phyloP scores from a whole-genome alignment of 2,329 filamentous ascomycete species.

The Chaetomium globosum region DNA sequence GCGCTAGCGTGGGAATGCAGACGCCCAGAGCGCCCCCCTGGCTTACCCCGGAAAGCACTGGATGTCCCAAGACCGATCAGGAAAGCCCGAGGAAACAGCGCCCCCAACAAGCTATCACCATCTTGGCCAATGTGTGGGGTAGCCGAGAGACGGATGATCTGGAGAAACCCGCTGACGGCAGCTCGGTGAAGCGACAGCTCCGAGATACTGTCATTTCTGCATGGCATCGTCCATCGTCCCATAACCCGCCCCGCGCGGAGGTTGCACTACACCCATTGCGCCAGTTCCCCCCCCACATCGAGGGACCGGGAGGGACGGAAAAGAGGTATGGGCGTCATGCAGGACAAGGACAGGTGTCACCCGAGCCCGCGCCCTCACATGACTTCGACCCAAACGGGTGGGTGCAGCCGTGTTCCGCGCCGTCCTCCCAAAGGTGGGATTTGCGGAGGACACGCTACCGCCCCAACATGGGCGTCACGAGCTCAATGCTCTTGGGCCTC shows the following conservation, averaged over 20 bases:
- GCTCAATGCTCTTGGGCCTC: constrained; percentile 64
- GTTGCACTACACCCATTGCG: constrained; percentile 23
- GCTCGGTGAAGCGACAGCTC: neutral
- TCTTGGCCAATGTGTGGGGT: constrained; percentile 26
- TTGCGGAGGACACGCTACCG: constrained; percentile 42
- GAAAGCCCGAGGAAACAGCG: constrained; percentile 21
- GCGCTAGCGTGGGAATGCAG: constrained; percentile 17
- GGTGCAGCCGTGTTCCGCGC: constrained; percentile 9
- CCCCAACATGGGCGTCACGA: constrained; percentile 62
- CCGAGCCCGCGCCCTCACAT: constrained; percentile 23
- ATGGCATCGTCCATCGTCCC: constrained; percentile 17
- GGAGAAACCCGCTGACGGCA: constrained; percentile 13
- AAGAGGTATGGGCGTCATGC: constrained; percentile 8
- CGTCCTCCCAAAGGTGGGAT: constrained; percentile 4
- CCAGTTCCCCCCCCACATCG: constrained; percentile 16
- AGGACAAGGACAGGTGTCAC: constrained; percentile 20
- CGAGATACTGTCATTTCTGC: constrained; percentile 5
- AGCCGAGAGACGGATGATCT: constrained; percentile 2
- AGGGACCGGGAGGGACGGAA: constrained; percentile 7
- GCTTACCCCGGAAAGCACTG: constrained; percentile 19
- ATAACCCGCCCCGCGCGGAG: constrained; percentile 24
- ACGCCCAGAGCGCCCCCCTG: constrained; percentile 1
- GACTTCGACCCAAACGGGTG: constrained; percentile 22
- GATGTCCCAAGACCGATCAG: constrained; percentile 24
- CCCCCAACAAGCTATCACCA: constrained; percentile 9